Percentiles rank a stretch among this genome's conserved stretches.
phyloP scores from a whole-genome alignment of 495 filamentous ascomycete species.

The Neurospora africana region DNA sequence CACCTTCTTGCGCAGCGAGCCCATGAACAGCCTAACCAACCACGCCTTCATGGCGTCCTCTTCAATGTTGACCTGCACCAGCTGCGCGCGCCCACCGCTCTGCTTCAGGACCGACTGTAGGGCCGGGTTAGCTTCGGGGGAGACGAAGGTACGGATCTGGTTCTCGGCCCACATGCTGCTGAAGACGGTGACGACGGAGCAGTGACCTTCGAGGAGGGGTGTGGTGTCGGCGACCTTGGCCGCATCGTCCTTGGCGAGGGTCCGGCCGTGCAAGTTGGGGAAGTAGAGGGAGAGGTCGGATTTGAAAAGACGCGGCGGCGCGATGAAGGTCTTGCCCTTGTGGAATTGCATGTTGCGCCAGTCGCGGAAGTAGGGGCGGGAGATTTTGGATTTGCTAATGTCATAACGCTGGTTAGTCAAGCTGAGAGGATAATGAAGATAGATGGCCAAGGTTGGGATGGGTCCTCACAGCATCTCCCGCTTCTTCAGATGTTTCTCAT shows the following conservation, averaged over 20 bases:
- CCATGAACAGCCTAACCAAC: conserved; percentile 62
- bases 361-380: conserved; percentile 87
- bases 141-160: conserved; percentile 64
- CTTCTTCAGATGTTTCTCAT: conserved; percentile 66
- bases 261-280: conserved; percentile 77
- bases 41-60: conserved; percentile 64
- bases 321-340: conserved; percentile 80
- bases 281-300: conserved; percentile 73
- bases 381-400: conserved; percentile 45
- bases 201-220: conserved; percentile 52
- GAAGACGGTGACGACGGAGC: conserved; percentile 72
- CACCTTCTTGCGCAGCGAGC: conserved; percentile 45
- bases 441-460: background rate
- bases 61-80: conserved; percentile 79
- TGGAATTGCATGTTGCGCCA: conserved; percentile 71
- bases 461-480: conserved; percentile 57
- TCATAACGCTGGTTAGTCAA: background rate
- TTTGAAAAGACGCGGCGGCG: conserved; percentile 66
- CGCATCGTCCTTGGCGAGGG: conserved; percentile 41
- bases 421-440: background rate
- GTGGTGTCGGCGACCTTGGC: conserved; percentile 53
- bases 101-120: conserved; percentile 43
- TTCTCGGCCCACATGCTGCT: conserved; percentile 72
- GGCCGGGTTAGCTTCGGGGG: conserved; percentile 50
- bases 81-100: conserved; percentile 46